phyloP scores from a whole-genome alignment of 345 rosid genomes.

The Gossypium ekmanianum region DNA sequence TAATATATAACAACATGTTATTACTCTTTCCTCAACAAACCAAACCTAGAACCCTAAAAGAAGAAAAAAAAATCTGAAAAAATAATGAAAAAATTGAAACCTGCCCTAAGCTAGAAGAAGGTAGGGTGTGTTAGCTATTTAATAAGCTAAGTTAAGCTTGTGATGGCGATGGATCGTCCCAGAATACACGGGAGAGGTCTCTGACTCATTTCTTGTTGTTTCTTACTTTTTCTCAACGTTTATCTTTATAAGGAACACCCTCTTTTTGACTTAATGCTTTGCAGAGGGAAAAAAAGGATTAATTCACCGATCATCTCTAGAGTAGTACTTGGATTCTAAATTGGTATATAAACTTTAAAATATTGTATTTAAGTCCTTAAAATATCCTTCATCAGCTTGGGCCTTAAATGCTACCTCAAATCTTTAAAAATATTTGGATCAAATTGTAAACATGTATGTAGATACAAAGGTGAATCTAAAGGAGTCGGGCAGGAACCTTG shows the following conservation, averaged over 20 bases:
- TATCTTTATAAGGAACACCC: slow-evolving; percentile 10
- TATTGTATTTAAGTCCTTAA: too few species aligned
- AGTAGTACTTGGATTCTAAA: too few species aligned
- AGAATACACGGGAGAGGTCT: slow-evolving; percentile 40
- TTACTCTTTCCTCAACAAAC: neutral
- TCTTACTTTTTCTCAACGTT: slow-evolving; percentile 27
- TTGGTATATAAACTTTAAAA: too few species aligned
- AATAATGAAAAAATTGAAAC: neutral
- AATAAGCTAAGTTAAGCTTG: neutral
- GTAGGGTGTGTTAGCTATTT: neutral
- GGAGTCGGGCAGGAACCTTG: too few species aligned
- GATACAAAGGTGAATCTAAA: too few species aligned
- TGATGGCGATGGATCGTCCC: slow-evolving; percentile 36
- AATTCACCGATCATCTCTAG: too few species aligned
- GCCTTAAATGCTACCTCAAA: too few species aligned
- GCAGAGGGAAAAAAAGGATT: too few species aligned
- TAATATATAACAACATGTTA: neutral
- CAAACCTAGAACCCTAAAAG: neutral
- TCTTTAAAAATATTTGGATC: too few species aligned
- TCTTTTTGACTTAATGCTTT: too few species aligned
- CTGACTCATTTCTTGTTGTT: slow-evolving; percentile 20
- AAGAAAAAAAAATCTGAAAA: neutral
- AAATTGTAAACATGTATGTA: too few species aligned
- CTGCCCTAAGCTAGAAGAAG: neutral
- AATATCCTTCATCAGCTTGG: too few species aligned